Conservation (phyloP, 2,329 filamentous ascomycete species). For the Raffaelea albimanens region DNA sequence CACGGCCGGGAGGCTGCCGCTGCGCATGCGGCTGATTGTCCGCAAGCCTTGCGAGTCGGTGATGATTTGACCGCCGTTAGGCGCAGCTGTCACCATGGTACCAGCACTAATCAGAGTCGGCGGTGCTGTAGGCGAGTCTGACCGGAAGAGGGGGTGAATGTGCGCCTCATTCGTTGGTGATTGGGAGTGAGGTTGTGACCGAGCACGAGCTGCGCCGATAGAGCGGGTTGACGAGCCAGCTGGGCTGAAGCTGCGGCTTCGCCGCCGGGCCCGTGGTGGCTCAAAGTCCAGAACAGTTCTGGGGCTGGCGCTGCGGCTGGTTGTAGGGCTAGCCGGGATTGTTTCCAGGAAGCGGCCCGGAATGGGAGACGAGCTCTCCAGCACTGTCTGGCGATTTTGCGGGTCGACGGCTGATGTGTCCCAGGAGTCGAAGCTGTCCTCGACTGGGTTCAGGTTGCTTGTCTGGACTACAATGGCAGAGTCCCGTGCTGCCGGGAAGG, state of each 20-base stretch:
- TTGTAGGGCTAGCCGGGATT: constrained; percentile 57
- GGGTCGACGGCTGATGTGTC: constrained; percentile 60
- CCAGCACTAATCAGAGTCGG: constrained; percentile 53
- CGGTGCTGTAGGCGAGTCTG: constrained; percentile 59
- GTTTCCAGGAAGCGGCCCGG: constrained; percentile 53
- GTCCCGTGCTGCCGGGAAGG: constrained; percentile 1
- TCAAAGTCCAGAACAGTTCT: constrained; percentile 48
- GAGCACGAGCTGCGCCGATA: not conserved
- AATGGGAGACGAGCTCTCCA: constrained; percentile 34
- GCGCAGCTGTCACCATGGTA: constrained; percentile 62
- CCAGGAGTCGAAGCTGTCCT: constrained; percentile 68
- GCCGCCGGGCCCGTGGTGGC: constrained; percentile 32
- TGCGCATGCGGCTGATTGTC: constrained; percentile 44
- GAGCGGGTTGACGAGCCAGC: constrained; percentile 19
- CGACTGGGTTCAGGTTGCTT: constrained; percentile 28
- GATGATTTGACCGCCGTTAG: constrained; percentile 57
- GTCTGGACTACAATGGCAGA: constrained; percentile 19
- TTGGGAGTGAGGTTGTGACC: constrained; percentile 17
- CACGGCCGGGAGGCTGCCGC: constrained; percentile 40
- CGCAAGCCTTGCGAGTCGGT: constrained; percentile 41
- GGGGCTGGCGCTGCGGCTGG: constrained; percentile 56
- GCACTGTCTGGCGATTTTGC: constrained; percentile 48
- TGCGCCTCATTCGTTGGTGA: constrained; percentile 47
- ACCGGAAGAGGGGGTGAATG: constrained; percentile 70
- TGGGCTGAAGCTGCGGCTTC: constrained; percentile 45